Base-by-base conservation (phyloP, 768 basidiomycete species). In the Tremella yokohamensis region DNA sequence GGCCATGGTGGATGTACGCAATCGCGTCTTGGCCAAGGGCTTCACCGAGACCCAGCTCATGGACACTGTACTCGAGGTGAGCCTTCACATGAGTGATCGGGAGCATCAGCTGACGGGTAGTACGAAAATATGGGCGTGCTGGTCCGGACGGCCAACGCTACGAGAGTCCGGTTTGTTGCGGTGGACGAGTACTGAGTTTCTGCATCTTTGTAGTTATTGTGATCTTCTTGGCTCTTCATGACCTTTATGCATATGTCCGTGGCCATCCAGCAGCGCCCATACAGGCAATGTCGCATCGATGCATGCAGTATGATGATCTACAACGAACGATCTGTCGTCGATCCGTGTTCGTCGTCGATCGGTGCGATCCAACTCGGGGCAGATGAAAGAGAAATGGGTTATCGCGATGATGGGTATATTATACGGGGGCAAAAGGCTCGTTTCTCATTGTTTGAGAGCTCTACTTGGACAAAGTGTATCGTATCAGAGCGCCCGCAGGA, bases 1-100 rank as follows among this genome's bases (percentile, higher is more conserved):
- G 60, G 83, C 85, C 8, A 85, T 99, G 81, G 83, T 89, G 40
- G 91, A 98, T 63, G 84, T 98, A 56, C 84, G 93, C 29, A 85
- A 87, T 48, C 84, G 92, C 39, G 87, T 97, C 11, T 78, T 93
- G 56, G 85, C 84, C 47, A 85, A 84, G 64, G 93, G 93, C 16
- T 96, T 87, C 78, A 97, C 90, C 13, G 94, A 99, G 74, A 84
- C 82, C 1, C 88, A 91, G 76, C 81, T 99, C 13, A 89, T 87
- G 81, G 86, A 89, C 61, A 89, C 90, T 0, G 87, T 97, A 51
- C 68, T 81, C 16, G 82, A 87, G 80, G 92, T 92, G 70, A 75
- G 85, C 63, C 8, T 6, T 1, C 1, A 22, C 39, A 25, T 26
- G 61, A 39, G 47, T 45, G n/a, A 45, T 45, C 7, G 4, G 4